phyloP scores from a whole-genome alignment of 2,329 filamentous ascomycete species.

The Teratosphaeria pseudoeucalypti region DNA sequence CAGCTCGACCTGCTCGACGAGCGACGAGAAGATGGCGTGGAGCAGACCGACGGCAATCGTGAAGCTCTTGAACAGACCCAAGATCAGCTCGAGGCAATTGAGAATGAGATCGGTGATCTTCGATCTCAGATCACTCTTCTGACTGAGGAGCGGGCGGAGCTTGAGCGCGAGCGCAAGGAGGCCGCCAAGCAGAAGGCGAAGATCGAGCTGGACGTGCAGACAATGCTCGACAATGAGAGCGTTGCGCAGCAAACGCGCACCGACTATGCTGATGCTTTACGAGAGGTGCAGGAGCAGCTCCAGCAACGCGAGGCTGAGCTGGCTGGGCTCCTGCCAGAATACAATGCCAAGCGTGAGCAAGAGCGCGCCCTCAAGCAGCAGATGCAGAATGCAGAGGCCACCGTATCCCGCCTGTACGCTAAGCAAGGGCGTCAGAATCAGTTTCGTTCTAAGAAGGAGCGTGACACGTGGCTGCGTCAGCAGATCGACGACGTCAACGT shows the following conservation, averaged over 20 bases:
- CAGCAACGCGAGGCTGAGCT: constrained; percentile 67
- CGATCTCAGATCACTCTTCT: constrained; percentile 76
- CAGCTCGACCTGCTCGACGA: constrained; percentile 76
- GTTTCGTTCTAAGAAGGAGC: constrained; percentile 79
- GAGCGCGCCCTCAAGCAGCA: constrained; percentile 62
- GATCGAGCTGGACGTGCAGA: constrained; percentile 74
- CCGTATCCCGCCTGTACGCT: constrained; percentile 68
- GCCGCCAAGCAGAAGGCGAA: constrained; percentile 71
- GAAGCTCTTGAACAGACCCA: constrained; percentile 62
- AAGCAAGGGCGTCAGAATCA: constrained; percentile 85
- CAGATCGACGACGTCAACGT: constrained; percentile 73
- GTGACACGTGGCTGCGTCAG: constrained; percentile 69
- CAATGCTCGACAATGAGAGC: constrained; percentile 70
- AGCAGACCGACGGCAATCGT: constrained; percentile 72
- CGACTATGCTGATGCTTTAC: constrained; percentile 61
- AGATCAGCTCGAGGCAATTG: constrained; percentile 64
- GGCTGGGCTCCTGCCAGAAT: constrained; percentile 62
- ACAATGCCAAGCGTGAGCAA: constrained; percentile 59
- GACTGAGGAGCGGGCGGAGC: constrained; percentile 71
- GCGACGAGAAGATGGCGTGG: constrained; percentile 68
- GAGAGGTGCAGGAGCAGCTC: constrained; percentile 64
- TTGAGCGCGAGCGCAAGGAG: constrained; percentile 83
- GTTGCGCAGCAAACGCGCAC: constrained; percentile 62
- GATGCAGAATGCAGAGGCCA: constrained; percentile 65
- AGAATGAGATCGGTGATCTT: constrained; percentile 67